Base-by-base conservation (phyloP, 2,329 filamentous ascomycete species). In the Penicillium sp. region DNA sequence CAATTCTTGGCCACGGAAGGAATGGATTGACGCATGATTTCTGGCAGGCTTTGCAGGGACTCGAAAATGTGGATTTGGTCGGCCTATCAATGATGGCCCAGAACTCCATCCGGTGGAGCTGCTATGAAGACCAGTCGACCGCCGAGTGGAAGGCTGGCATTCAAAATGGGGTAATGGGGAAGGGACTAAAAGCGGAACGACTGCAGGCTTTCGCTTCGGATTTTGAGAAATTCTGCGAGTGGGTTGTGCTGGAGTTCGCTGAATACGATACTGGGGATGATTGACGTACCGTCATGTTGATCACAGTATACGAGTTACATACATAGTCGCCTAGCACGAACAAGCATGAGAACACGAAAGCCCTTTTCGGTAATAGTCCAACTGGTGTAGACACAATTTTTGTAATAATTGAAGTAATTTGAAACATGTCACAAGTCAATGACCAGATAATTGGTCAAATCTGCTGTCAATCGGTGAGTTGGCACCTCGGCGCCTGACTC, bases 181-280 rank as follows among this genome's bases (percentile, higher is more conserved):
- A 79, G 46, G 85, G 90, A 0, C 64, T 88, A 51, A 88, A 94
- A 71, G 89, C 89, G 0, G 71, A 85, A 71, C 81, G 87, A 60
- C 74, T 97, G 72, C 85, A 85, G 71, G 82, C 92, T 72, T 97
- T 92, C 90, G 83, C 84, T 48, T 76, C 85, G 35, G 85, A 89
- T 63, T 97, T 92, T 85, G 93, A 97, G 78, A 82, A 85, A 68
- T 97, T 94, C 70, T 97, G 92, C 69, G 81, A 91, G 52, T 97
- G 92, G 92, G 81, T 97, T 43, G 88, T 96, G 10, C 80, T 86
- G 37, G 89, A 96, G 75, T 96, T 83, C 77, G 83, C 68, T 38
- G 78, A 81, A 61, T 79, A 79, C 55, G 69, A 77, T 43, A 48
- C 20, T 20, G 74, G 78, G 14, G 76, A 78, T 8, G 75, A 77